A percentile compares a stretch with the other conserved stretches of the same genome.
These are phyloP conservation scores for Vachellia pachyceras DNA, from an alignment of 306 rosid species.

Conservation along the genomic window DNA sequence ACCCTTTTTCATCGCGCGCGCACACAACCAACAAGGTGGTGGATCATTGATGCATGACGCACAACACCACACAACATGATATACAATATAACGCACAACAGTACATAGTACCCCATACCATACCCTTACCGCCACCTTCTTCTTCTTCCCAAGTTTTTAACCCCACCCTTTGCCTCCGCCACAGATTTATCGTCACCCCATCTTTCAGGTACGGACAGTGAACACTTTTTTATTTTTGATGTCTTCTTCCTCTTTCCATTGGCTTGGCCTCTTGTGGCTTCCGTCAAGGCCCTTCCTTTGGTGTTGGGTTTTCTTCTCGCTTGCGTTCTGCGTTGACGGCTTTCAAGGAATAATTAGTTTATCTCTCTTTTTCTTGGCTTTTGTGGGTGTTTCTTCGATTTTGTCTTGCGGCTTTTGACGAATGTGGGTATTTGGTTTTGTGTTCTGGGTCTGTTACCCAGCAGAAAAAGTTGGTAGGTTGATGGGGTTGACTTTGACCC, in stretches of 20 bases:
- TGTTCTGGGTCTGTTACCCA: conserved; percentile 35
- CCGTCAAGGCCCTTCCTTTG: neutral
- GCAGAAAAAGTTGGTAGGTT: conserved; percentile 88
- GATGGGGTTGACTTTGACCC: conserved; percentile 74
- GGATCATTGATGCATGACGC: conserved; percentile 74
- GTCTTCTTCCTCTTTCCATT: conserved; percentile 30
- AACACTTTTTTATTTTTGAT: conserved; percentile 1
- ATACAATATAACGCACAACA: conserved; percentile 13
- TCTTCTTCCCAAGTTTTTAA: conserved; percentile 44
- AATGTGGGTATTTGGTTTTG: conserved; percentile 39
- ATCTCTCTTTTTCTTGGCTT: conserved; percentile 31
- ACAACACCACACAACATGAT: conserved; percentile 25
- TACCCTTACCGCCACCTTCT: conserved; percentile 10
- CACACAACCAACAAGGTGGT: conserved; percentile 66
- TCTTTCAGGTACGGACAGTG: conserved; percentile 56
- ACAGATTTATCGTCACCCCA: conserved; percentile 47
- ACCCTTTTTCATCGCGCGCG: conserved; percentile 5
- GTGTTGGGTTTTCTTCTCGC: conserved; percentile 42
- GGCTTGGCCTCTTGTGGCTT: neutral
- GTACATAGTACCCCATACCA: neutral
- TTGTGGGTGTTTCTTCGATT: conserved; percentile 47
- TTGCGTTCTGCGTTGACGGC: conserved; percentile 67
- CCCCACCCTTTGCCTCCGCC: conserved; percentile 31
- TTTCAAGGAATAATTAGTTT: conserved; percentile 18
- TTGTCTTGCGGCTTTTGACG: conserved; percentile 20